Evolutionary conservation across 1,139 yeast species (phyloP), one percentile per base, ranked within the genome.

Genomic region (Taphrina flavorubra): DNA sequence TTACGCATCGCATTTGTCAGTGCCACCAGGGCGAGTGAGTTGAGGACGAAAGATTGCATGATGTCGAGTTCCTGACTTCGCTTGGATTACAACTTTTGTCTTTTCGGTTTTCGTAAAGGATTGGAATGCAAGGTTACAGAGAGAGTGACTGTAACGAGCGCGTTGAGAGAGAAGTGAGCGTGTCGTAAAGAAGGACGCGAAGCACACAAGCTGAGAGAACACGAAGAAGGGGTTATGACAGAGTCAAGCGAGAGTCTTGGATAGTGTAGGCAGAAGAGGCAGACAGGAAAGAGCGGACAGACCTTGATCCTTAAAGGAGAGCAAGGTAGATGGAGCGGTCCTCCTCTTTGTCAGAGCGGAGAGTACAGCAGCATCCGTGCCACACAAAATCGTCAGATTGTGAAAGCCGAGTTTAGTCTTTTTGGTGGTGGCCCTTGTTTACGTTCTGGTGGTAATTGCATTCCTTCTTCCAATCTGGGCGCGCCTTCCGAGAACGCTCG

Each of bases 11-110:
- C 62, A 36, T 58, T 58, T 31, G 53, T 20, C 49, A 58, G 39
- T 42, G 62, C 62, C 62, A 36, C 62, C 39, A 44, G 53, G 62
- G 62, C 62, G 20, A 58, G 51, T 31, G 62, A 20, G 16, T 25
- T 39, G 39, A 36, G 31, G 31, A 58, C 39, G 62, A 58, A 44
- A 58, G 62, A 44, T 34, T 58, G 62, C 62, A 58, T 58, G 20
- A 25, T 58, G 60, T 49, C 16, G n/a, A n/a, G n/a, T 44, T 44
- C 8, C 14, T 39, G 42, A 39, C 11, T 14, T 10, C 11, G 42
- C 42, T 39, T 14, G 42, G 6, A 14, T 39, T 39, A 39, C 42
- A 39, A 39, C 14, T 39, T 39, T 10, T 11, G 14, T 11, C 1
- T 39, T 11, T 39, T 10, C 42, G 14, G 14, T 39, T 39, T 44